Conservation (phyloP, 768 basidiomycete species). For the Mycena belliarum region DNA sequence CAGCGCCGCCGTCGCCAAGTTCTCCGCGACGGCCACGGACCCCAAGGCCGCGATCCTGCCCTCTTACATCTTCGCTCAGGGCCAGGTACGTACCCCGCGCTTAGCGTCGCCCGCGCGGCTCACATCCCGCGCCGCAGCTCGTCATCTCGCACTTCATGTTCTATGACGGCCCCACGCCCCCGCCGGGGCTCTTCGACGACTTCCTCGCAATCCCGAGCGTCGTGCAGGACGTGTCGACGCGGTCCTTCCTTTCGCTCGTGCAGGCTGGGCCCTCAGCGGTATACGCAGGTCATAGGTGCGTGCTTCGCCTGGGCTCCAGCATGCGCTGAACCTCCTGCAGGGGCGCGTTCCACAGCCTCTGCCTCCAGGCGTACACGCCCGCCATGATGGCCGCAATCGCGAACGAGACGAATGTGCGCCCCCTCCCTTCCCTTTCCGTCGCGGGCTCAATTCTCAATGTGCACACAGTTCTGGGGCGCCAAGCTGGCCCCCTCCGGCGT, state of each 20-base stretch:
- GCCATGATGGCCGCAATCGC: too few relatives aligned
- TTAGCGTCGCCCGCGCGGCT: neutral
- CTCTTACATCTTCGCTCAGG: constrained; percentile 40
- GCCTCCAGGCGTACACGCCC: too few relatives aligned
- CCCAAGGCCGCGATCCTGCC: constrained; percentile 53
- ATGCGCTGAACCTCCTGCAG: too few relatives aligned
- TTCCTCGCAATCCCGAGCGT: constrained; percentile 47
- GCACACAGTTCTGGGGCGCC: constrained; percentile 43
- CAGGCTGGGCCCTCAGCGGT: too few relatives aligned
- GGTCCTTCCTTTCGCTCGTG: constrained; percentile 44
- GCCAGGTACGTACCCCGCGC: constrained; percentile 44
- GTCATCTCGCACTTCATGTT: constrained; percentile 44
- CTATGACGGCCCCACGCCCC: constrained; percentile 57
- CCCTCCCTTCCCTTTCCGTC: neutral
- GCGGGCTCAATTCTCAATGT: too few relatives aligned
- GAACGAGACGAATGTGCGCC: constrained; percentile 43
- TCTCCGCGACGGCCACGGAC: constrained; percentile 42
- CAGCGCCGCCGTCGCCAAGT: constrained; percentile 40
- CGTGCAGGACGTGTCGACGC: constrained; percentile 38
- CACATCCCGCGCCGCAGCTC: constrained; percentile 14
- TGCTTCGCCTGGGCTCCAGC: too few relatives aligned
- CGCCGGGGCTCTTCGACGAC: constrained; percentile 51
- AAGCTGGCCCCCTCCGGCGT: too few relatives aligned
- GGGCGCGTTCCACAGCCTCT: too few relatives aligned
- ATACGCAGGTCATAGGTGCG: too few relatives aligned